A percentile compares a stretch with the other conserved stretches of the same genome.
phyloP scores from a whole-genome alignment of 345 rosid genomes.

The Theobroma cacao region DNA sequence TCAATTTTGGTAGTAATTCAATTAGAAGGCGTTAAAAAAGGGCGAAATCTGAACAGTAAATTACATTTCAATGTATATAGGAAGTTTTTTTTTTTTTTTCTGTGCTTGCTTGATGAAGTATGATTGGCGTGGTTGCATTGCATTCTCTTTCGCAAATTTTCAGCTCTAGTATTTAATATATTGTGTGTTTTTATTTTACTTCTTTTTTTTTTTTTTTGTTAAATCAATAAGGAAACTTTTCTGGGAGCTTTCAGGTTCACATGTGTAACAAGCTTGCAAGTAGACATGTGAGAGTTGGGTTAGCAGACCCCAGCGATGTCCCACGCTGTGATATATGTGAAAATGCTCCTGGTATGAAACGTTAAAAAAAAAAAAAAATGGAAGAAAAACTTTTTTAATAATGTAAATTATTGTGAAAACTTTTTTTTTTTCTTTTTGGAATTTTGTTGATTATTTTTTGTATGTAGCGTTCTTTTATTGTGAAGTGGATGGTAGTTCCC shows the following conservation, averaged over 20 bases:
- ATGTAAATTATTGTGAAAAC: neutral
- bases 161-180: neutral
- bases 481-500: slow-evolving; percentile 82
- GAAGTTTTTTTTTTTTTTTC: neutral
- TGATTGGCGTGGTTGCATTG: neutral
- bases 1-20: neutral
- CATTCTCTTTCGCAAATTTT: too few relatives aligned
- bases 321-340: slow-evolving; percentile 85
- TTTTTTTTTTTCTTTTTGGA: neutral
- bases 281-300: slow-evolving; percentile 75
- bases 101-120: too few relatives aligned
- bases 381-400: slow-evolving; percentile 7
- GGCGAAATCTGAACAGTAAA: neutral
- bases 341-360: slow-evolving; percentile 68
- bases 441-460: slow-evolving; percentile 24
- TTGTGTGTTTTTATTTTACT: neutral
- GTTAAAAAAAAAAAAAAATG: too few relatives aligned
- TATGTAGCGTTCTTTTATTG: slow-evolving; percentile 80
- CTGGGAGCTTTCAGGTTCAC: slow-evolving; percentile 54
- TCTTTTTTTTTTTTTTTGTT: neutral
- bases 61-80: too few relatives aligned
- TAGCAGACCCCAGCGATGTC: slow-evolving; percentile 69
- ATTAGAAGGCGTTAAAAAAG: neutral
- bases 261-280: slow-evolving; percentile 86
- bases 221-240: slow-evolving; percentile 1